Percentiles rank a stretch among this genome's conserved stretches.
phyloP scores from a whole-genome alignment of 768 basidiomycete genomes.

The Tylopilus felleus region DNA sequence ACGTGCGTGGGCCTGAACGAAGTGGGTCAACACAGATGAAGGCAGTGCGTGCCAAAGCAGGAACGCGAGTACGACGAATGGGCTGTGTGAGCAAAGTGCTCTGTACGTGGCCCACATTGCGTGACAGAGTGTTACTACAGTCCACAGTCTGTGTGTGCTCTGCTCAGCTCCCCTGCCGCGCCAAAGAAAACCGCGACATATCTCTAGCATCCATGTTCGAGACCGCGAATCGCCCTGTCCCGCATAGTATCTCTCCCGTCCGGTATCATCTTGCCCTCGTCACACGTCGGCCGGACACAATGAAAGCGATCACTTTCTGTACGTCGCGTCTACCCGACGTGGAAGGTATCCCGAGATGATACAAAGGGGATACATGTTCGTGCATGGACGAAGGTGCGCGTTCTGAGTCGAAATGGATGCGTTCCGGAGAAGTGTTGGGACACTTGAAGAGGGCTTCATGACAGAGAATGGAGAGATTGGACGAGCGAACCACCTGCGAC shows the following conservation, averaged over 20 bases:
- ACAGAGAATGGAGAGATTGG: constrained; percentile 28
- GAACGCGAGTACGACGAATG: constrained; percentile 28
- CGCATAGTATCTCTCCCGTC: constrained; percentile 42
- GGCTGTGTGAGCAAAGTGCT: constrained; percentile 25
- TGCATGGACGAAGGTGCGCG: constrained; percentile 19
- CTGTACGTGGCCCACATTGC: constrained; percentile 36
- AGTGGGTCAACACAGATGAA: constrained; percentile 23
- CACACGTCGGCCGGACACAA: constrained; percentile 19
- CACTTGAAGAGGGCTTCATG: constrained; percentile 37
- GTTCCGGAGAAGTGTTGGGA: constrained; percentile 54
- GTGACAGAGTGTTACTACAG: constrained; percentile 3
- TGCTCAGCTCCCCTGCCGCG: constrained; percentile 34
- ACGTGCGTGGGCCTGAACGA: constrained; percentile 39
- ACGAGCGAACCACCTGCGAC: constrained; percentile 16
- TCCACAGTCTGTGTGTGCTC: constrained; percentile 35
- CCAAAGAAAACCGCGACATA: constrained; percentile 43
- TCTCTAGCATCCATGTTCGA: constrained; percentile 39
- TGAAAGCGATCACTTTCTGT: constrained; percentile 28
- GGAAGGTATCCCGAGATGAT: constrained; percentile 51
- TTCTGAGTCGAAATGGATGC: constrained; percentile 32
- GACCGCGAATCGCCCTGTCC: constrained; percentile 6
- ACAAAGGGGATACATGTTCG: constrained; percentile 48
- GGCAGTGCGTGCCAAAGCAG: constrained; percentile 4
- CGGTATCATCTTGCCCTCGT: constrained; percentile 47
- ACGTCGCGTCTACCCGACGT: constrained; percentile 14